phyloP scores from a whole-genome alignment of 2,329 filamentous ascomycete genomes.

The Phaeoacremonium minimum region DNA sequence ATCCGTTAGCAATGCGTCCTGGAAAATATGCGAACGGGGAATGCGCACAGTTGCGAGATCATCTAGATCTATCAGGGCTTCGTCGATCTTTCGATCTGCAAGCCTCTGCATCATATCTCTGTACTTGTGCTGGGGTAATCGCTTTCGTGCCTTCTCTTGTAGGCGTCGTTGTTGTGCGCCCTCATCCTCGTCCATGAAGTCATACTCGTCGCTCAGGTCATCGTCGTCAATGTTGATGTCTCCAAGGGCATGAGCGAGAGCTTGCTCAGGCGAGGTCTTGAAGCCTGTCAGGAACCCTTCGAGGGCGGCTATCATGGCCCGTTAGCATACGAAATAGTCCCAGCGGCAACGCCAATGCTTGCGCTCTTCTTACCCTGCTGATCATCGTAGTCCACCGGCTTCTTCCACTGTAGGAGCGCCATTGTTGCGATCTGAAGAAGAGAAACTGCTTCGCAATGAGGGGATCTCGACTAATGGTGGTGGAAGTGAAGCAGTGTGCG shows the following conservation, averaged over 20 bases:
- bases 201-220: constrained; percentile 83
- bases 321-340: constrained; percentile 11
- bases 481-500: neutral
- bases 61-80: constrained; percentile 84
- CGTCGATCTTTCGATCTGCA: constrained; percentile 71
- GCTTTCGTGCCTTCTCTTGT: constrained; percentile 42
- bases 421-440: constrained; percentile 41
- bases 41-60: constrained; percentile 68
- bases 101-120: constrained; percentile 82
- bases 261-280: constrained; percentile 70
- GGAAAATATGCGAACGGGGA: too few relatives aligned
- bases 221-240: constrained; percentile 84
- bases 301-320: constrained; percentile 59
- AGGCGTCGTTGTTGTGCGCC: constrained; percentile 48
- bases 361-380: constrained; percentile 64
- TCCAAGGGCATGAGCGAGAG: constrained; percentile 76
- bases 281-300: constrained; percentile 84
- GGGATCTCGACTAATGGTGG: neutral
- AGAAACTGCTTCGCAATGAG: neutral
- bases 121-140: constrained; percentile 75
- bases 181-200: constrained; percentile 83
- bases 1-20: constrained; percentile 2
- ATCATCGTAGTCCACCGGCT: constrained; percentile 79
- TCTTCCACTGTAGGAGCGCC: constrained; percentile 78
- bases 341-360: too few relatives aligned